These are phyloP conservation scores for Camelina sativa DNA, from an alignment of 345 rosid genomes.

Conservation along the genomic window DNA sequence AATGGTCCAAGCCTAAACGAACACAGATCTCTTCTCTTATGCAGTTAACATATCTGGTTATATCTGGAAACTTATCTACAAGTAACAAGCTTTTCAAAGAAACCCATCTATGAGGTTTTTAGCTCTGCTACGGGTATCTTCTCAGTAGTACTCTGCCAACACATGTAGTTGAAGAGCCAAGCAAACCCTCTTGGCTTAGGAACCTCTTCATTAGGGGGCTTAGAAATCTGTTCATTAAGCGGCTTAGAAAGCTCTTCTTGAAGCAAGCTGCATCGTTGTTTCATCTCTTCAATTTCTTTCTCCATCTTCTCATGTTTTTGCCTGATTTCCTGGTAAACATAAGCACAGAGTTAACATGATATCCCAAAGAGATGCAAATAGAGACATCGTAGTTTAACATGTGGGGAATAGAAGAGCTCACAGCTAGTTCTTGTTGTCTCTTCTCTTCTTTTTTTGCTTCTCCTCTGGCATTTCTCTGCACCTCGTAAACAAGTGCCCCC, in stretches of 20 bases:
- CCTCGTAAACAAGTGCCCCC: constrained; percentile 72
- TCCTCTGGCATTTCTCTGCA: constrained; percentile 78
- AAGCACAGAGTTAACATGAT: constrained; percentile 4
- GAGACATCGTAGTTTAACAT: background rate
- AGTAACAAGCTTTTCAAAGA: constrained; percentile 28
- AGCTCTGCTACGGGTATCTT: background rate
- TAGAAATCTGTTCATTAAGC: background rate
- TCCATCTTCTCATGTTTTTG: constrained; percentile 34
- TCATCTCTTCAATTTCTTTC: constrained; percentile 27
- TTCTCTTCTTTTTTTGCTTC: constrained; percentile 85
- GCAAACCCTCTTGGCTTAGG: constrained; percentile 26
- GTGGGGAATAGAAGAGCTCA: constrained; percentile 24
- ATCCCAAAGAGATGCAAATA: background rate
- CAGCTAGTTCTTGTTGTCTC: constrained; percentile 64
- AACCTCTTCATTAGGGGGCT: background rate
- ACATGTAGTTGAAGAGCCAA: constrained; percentile 33
- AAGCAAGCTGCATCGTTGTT: background rate
- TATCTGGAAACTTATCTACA: constrained; percentile 32
- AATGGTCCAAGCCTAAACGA: constrained; percentile 11
- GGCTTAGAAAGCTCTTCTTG: constrained; percentile 22
- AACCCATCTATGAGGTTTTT: constrained; percentile 17
- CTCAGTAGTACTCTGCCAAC: constrained; percentile 11
- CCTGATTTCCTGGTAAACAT: constrained; percentile 31
- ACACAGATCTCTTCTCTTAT: constrained; percentile 14
- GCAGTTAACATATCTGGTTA: constrained; percentile 24